A percentile compares a stretch with the other conserved stretches of the same genome.
phyloP scores from a whole-genome alignment of 768 basidiomycete genomes.

The Lactarius quietus region DNA sequence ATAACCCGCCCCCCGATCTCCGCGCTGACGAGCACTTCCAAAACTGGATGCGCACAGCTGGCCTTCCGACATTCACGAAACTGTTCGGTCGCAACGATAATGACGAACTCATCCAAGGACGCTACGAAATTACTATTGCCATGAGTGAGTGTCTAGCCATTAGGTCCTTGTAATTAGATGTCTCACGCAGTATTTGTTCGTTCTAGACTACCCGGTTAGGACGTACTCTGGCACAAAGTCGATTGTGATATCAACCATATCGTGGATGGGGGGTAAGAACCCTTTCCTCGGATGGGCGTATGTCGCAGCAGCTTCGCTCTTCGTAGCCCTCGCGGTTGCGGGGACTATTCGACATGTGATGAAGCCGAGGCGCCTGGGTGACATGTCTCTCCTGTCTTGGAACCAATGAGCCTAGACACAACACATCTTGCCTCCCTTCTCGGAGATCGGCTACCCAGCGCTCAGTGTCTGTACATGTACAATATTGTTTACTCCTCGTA shows the following conservation, averaged over 20 bases:
- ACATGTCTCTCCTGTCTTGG: conserved; percentile 86
- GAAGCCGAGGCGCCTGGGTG: conserved; percentile 86
- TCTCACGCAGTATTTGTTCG: background rate
- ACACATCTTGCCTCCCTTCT: background rate
- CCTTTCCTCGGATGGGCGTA: conserved; percentile 99
- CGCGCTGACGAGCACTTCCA: conserved; percentile 87
- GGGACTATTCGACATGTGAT: conserved; percentile 91
- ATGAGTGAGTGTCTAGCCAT: conserved; percentile 60
- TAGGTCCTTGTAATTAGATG: background rate
- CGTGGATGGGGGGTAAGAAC: conserved; percentile 99
- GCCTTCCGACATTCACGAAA: conserved; percentile 95
- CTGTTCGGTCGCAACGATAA: conserved; percentile 89
- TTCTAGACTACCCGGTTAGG: conserved; percentile 80
- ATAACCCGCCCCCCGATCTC: conserved; percentile 69
- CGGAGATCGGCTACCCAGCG: background rate
- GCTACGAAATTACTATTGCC: conserved; percentile 69
- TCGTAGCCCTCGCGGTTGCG: conserved; percentile 80
- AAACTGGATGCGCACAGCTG: conserved; percentile 99
- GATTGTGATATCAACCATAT: conserved; percentile 93
- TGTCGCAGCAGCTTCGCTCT: conserved; percentile 81
- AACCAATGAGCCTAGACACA: conserved; percentile 48
- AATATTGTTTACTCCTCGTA: background rate
- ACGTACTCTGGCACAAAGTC: conserved; percentile 95
- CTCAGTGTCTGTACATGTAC: conserved; percentile 10
- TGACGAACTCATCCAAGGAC: conserved; percentile 63